phyloP scores from a whole-genome alignment of 2,329 filamentous ascomycete genomes.

The Drechslerella dactyloides region DNA sequence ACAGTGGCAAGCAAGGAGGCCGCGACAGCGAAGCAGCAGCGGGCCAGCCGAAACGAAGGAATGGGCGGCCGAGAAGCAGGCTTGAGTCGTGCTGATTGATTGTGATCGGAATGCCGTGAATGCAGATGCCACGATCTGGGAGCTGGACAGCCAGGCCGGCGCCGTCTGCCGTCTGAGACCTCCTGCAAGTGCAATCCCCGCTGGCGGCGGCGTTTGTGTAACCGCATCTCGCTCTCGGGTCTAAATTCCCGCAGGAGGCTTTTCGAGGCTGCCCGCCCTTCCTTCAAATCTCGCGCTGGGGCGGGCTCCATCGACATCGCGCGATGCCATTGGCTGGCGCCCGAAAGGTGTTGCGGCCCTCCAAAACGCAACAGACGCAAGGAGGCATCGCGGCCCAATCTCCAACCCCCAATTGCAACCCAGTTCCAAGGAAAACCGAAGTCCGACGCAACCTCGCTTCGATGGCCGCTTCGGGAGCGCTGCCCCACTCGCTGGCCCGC shows the following conservation, averaged over 20 bases:
- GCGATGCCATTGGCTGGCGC: conserved; percentile 26
- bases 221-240: conserved; percentile 20
- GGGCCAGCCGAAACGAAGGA: no score
- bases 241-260: background rate
- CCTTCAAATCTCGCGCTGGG: background rate
- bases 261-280: conserved; percentile 12
- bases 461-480: conserved; percentile 38
- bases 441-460: conserved; percentile 35
- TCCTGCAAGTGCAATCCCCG: background rate
- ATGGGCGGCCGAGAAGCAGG: background rate
- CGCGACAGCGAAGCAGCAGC: no score
- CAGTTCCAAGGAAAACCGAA: no score
- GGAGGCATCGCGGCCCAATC: conserved; percentile 23
- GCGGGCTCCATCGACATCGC: conserved; percentile 2
- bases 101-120: background rate
- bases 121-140: background rate
- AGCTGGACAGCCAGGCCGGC: background rate
- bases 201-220: conserved; percentile 33
- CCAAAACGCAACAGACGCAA: conserved; percentile 37
- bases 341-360: conserved; percentile 22
- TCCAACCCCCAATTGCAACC: background rate
- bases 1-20: no score
- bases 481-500: conserved; percentile 6
- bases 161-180: background rate
- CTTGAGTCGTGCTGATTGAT: background rate